Conservation (phyloP, 164 flowering plant genomes). For the Vitis vinifera region DNA sequence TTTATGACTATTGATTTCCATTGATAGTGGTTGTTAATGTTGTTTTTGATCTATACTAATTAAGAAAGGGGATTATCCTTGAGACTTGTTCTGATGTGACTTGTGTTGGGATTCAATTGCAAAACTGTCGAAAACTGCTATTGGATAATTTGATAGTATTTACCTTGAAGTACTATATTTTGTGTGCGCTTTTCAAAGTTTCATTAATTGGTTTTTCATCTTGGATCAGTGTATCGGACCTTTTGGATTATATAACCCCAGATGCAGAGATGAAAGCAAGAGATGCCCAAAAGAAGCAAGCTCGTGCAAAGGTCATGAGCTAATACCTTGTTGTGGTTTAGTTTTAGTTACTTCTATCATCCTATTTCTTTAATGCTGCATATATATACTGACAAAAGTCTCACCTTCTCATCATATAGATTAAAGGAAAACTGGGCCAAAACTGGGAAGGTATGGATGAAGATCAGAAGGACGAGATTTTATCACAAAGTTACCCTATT, state of each 20-base stretch:
- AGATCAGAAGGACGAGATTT: slow-evolving; percentile 44
- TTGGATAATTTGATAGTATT: background rate
- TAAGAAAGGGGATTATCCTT: too few species aligned
- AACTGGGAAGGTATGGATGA: slow-evolving; percentile 52
- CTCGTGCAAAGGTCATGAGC: slow-evolving; percentile 73
- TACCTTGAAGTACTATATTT: background rate
- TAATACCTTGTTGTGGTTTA: background rate
- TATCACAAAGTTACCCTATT: slow-evolving; percentile 31
- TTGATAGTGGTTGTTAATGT: too few species aligned
- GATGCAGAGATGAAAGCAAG: slow-evolving; percentile 76
- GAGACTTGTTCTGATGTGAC: too few species aligned
- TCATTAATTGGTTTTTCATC: slow-evolving; percentile 5
- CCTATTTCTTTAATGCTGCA: too few species aligned
- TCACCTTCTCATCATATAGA: slow-evolving; percentile 27
- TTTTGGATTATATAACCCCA: slow-evolving; percentile 85
- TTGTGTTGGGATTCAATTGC: too few species aligned
- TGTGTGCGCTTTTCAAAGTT: background rate
- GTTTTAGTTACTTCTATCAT: too few species aligned
- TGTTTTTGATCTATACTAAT: too few species aligned
- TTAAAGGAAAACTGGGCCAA: slow-evolving; percentile 64
- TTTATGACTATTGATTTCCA: too few species aligned
- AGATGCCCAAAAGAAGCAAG: slow-evolving; percentile 73
- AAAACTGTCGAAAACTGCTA: too few species aligned
- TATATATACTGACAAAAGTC: slow-evolving; percentile 1
- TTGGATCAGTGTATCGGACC: slow-evolving; percentile 80